A percentile compares a stretch with the other conserved stretches of the same genome.
Evolutionary conservation across 768 basidiomycete genomes (phyloP).

Genomic region (Amanita fuliginea): DNA sequence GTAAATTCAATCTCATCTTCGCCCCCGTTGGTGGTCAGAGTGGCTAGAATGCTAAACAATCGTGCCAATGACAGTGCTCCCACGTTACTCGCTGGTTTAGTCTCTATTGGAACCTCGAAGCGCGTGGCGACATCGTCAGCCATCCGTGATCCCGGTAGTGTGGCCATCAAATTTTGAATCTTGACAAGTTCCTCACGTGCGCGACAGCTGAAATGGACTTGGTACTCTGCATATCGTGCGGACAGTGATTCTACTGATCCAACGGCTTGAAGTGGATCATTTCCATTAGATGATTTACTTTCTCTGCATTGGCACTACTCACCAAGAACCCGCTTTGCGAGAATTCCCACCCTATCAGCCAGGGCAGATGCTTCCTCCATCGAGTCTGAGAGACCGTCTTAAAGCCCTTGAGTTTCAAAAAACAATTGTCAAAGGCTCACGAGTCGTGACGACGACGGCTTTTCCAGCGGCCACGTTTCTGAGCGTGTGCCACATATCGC

Average conservation of each 20-base stretch:
- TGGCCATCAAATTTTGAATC: constrained; percentile 51
- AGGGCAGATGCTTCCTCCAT: constrained; percentile 81
- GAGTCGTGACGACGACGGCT: constrained; percentile 63
- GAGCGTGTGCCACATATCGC: constrained; percentile 75
- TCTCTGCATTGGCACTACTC: constrained; percentile 8
- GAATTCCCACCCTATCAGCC: constrained; percentile 65
- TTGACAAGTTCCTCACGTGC: constrained; percentile 47
- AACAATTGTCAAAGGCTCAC: constrained; percentile 24
- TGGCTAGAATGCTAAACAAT: constrained; percentile 35
- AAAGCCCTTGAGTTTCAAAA: background rate
- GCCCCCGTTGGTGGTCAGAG: constrained; percentile 33
- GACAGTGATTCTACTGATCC: constrained; percentile 56
- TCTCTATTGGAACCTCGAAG: constrained; percentile 56
- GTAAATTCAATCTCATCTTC: constrained; percentile 37
- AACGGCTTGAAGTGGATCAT: constrained; percentile 30
- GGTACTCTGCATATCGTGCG: constrained; percentile 60
- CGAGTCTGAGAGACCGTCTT: constrained; percentile 35
- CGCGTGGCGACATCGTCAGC: constrained; percentile 69
- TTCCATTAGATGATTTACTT: background rate
- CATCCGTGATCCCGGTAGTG: constrained; percentile 50
- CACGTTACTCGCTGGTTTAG: background rate
- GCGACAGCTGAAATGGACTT: constrained; percentile 64
- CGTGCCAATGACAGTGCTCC: constrained; percentile 40
- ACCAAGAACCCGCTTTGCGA: constrained; percentile 65
- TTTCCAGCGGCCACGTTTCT: constrained; percentile 55